Evolutionary conservation across 169 alveolate genomes (phyloP).

Genomic region (Theileria parva): DNA sequence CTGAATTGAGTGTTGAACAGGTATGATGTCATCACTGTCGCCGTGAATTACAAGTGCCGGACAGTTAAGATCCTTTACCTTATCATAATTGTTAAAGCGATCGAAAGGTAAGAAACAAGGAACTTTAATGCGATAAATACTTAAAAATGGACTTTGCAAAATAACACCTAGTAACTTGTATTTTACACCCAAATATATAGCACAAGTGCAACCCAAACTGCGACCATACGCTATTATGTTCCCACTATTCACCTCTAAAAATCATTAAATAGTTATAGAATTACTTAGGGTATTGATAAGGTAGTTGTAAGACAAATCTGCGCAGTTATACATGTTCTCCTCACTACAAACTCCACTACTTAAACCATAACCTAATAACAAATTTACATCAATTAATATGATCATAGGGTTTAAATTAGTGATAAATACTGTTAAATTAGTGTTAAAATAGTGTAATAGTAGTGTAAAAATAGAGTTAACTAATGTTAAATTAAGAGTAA

Average conservation of each 20-base stretch:
- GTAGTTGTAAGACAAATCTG: slow-evolving; percentile 85
- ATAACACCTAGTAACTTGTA: slow-evolving; percentile 78
- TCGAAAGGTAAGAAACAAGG: slow-evolving; percentile 89
- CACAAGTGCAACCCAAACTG: slow-evolving; percentile 89
- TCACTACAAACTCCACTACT: slow-evolving; percentile 83
- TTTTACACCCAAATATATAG: slow-evolving; percentile 83
- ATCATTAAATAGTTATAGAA: not conserved
- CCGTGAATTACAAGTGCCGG: slow-evolving; percentile 90
- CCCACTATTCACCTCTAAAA: slow-evolving; percentile 69
- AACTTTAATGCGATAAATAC: slow-evolving; percentile 72
- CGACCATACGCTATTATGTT: slow-evolving; percentile 87
- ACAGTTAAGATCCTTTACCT: slow-evolving; percentile 68
- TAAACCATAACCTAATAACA: slow-evolving; percentile 75
- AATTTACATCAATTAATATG: not conserved
- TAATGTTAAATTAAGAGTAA: not conserved
- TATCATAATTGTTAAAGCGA: slow-evolving; percentile 88
- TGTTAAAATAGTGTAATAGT: too few species aligned
- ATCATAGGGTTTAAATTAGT: too few species aligned
- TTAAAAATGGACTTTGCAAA: slow-evolving; percentile 85
- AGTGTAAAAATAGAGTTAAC: too few species aligned
- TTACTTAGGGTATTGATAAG: slow-evolving; percentile 52
- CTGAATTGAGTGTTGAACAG: slow-evolving; percentile 70
- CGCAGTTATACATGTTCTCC: slow-evolving; percentile 77
- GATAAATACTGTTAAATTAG: too few species aligned
- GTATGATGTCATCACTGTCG: slow-evolving; percentile 87